These are phyloP conservation scores for Cairneyella variabilis DNA, from an alignment of 495 filamentous ascomycete genomes.

Conservation along the genomic window DNA sequence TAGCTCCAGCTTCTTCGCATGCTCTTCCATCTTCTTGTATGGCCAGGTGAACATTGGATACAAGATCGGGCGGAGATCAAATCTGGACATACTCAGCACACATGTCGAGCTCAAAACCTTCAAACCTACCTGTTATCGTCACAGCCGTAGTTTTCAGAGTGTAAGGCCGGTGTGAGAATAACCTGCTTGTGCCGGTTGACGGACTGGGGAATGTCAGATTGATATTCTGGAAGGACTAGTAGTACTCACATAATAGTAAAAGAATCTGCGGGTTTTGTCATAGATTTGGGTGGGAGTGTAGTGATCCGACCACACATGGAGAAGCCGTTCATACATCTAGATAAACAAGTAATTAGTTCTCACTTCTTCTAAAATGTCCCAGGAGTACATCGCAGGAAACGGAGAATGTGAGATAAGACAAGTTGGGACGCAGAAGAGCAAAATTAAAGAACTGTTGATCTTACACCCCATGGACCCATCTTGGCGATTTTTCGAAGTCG, in stretches of 20 bases:
- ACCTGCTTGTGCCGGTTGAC: constrained; percentile 34
- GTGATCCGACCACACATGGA: constrained; percentile 64
- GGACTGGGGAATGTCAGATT: too few species aligned
- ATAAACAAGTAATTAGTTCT: too few species aligned
- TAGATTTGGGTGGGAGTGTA: constrained; percentile 31
- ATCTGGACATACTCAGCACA: too few species aligned
- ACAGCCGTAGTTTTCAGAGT: constrained; percentile 50
- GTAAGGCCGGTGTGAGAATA: constrained; percentile 56
- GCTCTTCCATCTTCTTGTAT: constrained; percentile 50
- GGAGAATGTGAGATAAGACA: neutral
- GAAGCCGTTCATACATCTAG: constrained; percentile 65
- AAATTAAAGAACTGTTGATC: too few species aligned
- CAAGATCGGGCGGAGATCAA: constrained; percentile 63
- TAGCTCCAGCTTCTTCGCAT: too few species aligned
- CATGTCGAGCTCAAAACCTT: too few species aligned
- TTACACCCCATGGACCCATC: neutral
- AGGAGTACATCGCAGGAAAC: neutral
- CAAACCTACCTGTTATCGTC: constrained; percentile 73
- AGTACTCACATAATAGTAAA: constrained; percentile 50
- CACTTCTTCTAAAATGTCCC: constrained; percentile 63
- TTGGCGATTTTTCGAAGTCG: neutral
- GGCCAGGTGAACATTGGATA: constrained; percentile 45
- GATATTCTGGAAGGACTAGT: neutral
- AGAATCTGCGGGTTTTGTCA: constrained; percentile 68
- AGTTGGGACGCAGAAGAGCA: neutral